Conservation (phyloP, 352 stramenopile genomes). For the Phytophthora pluvialis region DNA sequence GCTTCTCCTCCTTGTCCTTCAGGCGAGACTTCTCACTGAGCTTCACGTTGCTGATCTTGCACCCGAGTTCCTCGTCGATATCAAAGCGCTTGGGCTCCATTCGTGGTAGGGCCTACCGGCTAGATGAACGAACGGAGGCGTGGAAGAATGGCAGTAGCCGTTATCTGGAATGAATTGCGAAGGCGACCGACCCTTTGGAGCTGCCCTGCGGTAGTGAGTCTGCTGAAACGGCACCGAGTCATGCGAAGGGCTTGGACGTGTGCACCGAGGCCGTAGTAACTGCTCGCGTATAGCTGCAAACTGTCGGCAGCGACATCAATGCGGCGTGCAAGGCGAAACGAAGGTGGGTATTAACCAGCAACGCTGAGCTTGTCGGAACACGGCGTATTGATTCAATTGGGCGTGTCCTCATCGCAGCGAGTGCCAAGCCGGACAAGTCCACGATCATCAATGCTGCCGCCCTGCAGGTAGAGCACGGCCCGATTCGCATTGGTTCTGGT, state of each 20-base stretch:
- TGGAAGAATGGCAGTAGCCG: slow-evolving; percentile 6
- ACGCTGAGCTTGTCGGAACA: neutral
- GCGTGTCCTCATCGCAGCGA: slow-evolving; percentile 20
- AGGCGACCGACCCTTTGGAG: slow-evolving; percentile 26
- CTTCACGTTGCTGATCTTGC: slow-evolving; percentile 77
- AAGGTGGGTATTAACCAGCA: slow-evolving; percentile 15
- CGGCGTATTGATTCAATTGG: neutral
- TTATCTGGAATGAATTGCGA: slow-evolving; percentile 23
- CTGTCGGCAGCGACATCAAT: slow-evolving; percentile 9
- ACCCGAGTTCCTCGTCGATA: slow-evolving; percentile 62
- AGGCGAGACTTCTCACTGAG: slow-evolving; percentile 58
- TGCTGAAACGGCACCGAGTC: slow-evolving; percentile 21
- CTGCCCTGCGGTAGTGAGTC: neutral
- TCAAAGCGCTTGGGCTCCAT: slow-evolving; percentile 76
- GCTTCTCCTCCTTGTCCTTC: slow-evolving; percentile 57
- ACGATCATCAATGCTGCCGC: slow-evolving; percentile 79
- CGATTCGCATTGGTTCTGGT: neutral
- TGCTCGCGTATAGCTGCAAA: slow-evolving; percentile 3
- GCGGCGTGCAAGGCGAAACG: slow-evolving; percentile 18
- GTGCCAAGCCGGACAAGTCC: slow-evolving; percentile 41
- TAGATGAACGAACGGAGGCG: slow-evolving; percentile 5
- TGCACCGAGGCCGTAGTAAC: slow-evolving; percentile 3
- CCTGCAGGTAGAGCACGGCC: slow-evolving; percentile 49
- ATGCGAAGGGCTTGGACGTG: neutral
- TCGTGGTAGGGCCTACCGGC: slow-evolving; percentile 1